Base-by-base conservation (phyloP, 352 stramenopile genomes). In the Discostella stelligera region DNA sequence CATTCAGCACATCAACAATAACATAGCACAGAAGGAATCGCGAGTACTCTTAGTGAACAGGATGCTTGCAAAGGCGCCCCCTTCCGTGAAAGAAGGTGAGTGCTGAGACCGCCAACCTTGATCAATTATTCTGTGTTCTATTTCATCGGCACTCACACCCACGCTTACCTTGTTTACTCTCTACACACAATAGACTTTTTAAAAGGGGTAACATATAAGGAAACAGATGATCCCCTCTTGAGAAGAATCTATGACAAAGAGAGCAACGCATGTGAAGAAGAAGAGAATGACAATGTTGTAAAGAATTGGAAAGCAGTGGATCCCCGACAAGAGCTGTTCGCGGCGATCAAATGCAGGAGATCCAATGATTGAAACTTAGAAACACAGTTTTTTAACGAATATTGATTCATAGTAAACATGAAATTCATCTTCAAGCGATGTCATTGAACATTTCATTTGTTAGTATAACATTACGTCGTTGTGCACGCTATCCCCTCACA, bases 231-330 rank as follows among this genome's bases (percentile, higher is more conserved):
- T 62, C 66, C 68, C 16, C 30, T 82, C 39, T 50, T 93, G 52
- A 83, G 86, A 67, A 77, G 84, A 27, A 93, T 93, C 53, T 93
- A 93, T 54, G 71, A 93, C 53, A 77, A 64, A 27, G 88, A 93
- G 76, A 39, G 23, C 52, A 39, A 37, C 11, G 13, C 37, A 14
- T 55, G 44, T 39, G 23, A 16, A 20, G 21, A 25, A 23, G 39
- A 23, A 3, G 14, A 77, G 23, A 37, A 58, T 49, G 14, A 37
- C 60, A 23, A 63, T 20, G 23, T 39, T 30, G 39, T 52, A 62
- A 54, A 64, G 18, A 62, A 64, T 56, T 66, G 30, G 25, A 71
- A 72, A 27, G 14, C 44, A 50, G 56, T 71, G 6, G 70, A 71
- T 60, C 60, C 70, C 23, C 60, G 70, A 62, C 56, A 66, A 46